Evolutionary conservation across 345 rosid species (phyloP).

Genomic region (Populus deltoides): DNA sequence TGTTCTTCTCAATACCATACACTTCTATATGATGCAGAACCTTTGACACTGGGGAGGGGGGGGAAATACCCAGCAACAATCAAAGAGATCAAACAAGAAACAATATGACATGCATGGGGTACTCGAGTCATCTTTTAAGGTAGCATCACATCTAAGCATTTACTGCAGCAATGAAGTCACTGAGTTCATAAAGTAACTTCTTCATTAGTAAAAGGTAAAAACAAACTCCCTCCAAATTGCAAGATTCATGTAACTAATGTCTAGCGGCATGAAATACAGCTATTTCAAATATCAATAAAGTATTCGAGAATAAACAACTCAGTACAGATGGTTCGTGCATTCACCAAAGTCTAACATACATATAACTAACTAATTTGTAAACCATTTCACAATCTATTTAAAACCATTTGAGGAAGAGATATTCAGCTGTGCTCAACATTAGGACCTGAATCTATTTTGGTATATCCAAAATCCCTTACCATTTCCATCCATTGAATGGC

Average conservation of each 20-base stretch:
- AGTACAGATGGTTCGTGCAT: background rate
- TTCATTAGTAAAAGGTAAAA: background rate
- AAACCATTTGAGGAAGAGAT: background rate
- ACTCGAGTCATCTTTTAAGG: background rate
- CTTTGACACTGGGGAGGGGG: background rate
- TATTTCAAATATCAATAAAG: background rate
- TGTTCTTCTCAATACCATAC: background rate
- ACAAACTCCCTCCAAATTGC: background rate
- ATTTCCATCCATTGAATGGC: conserved; percentile 43
- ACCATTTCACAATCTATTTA: background rate
- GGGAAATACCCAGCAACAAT: background rate
- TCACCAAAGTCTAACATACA: background rate
- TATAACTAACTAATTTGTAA: background rate
- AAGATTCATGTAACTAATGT: background rate
- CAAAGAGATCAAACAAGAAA: background rate
- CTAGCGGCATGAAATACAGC: background rate
- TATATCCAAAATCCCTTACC: conserved; percentile 38
- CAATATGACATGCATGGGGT: background rate
- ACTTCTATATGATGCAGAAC: background rate
- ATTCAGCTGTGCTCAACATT: too few species aligned
- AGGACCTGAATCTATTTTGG: background rate
- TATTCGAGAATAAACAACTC: background rate
- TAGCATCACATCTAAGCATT: background rate
- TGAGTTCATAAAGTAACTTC: background rate
- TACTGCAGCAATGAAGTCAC: background rate